These are phyloP conservation scores for Durusdinium trenchii DNA, from an alignment of 73 alveolate species.

Conservation along the genomic window DNA sequence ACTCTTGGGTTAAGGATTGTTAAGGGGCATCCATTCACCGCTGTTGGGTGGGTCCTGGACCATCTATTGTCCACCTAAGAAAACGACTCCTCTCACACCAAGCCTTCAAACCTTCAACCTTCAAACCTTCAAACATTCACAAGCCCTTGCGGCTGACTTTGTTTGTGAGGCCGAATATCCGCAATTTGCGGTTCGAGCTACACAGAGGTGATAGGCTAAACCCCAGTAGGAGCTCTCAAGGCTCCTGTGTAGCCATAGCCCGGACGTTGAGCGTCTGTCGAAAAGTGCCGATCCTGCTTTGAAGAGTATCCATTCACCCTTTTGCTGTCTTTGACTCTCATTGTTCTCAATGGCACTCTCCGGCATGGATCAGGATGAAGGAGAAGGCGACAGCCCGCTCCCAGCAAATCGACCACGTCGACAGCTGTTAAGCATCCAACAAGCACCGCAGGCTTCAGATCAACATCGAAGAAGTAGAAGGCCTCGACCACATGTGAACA, in stretches of 20 bases:
- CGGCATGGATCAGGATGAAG: not conserved
- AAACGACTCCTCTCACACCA: too few species aligned
- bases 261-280: too few species aligned
- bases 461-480: not conserved
- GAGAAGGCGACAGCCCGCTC: not conserved
- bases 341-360: not conserved
- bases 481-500: not conserved
- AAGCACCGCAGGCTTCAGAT: not conserved
- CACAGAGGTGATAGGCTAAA: too few species aligned
- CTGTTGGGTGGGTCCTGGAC: too few species aligned
- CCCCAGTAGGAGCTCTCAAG: too few species aligned
- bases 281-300: too few species aligned
- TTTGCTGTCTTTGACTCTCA: too few species aligned
- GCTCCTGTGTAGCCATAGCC: too few species aligned
- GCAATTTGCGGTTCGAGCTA: not conserved
- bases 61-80: too few species aligned
- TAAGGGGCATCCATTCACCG: too few species aligned
- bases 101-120: not conserved
- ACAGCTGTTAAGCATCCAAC: not conserved
- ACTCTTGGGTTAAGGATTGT: too few species aligned
- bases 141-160: not conserved
- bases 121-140: not conserved
- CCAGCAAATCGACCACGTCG: not conserved
- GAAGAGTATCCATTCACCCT: too few species aligned
- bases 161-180: not conserved